These are phyloP conservation scores for Tuber microsphaerosporum DNA, from an alignment of 495 filamentous ascomycete species.

Conservation along the genomic window DNA sequence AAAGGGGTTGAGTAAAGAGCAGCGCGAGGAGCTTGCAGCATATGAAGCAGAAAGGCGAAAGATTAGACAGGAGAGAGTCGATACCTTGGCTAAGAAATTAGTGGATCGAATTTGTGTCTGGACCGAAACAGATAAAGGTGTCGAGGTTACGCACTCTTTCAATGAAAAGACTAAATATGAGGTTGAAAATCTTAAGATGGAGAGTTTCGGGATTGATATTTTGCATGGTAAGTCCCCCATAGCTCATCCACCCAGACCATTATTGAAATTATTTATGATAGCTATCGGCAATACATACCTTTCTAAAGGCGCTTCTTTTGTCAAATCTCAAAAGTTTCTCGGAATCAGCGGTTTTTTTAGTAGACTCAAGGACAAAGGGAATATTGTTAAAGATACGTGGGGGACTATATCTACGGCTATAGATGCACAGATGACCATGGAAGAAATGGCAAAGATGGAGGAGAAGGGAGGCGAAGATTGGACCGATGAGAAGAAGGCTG, in stretches of 20 bases:
- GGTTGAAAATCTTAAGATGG: slow-evolving; percentile 98
- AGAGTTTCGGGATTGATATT: slow-evolving; percentile 95
- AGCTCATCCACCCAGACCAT: not conserved
- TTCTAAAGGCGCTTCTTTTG: slow-evolving; percentile 73
- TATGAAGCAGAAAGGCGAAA: slow-evolving; percentile 78
- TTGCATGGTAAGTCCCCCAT: slow-evolving; percentile 52
- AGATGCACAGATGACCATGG: slow-evolving; percentile 95
- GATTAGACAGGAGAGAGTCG: slow-evolving; percentile 84
- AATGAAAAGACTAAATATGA: slow-evolving; percentile 89
- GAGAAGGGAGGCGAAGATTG: slow-evolving; percentile 93
- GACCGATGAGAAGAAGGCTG: slow-evolving; percentile 96
- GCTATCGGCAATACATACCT: slow-evolving; percentile 86
- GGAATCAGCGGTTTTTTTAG: slow-evolving; percentile 93
- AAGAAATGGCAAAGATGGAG: slow-evolving; percentile 96
- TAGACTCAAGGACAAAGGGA: slow-evolving; percentile 91
- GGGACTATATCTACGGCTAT: slow-evolving; percentile 95
- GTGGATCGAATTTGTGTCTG: slow-evolving; percentile 86
- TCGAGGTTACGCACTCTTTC: slow-evolving; percentile 79
- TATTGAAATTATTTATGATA: slow-evolving; percentile 17
- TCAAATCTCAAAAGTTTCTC: slow-evolving; percentile 94
- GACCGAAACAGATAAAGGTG: slow-evolving; percentile 91
- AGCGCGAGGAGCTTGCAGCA: slow-evolving; percentile 77
- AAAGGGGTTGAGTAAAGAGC: slow-evolving; percentile 74
- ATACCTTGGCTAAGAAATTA: slow-evolving; percentile 73
- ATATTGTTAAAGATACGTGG: slow-evolving; percentile 95